Base-by-base conservation (phyloP, 768 basidiomycete genomes). In the Artomyces pyxidatus region DNA sequence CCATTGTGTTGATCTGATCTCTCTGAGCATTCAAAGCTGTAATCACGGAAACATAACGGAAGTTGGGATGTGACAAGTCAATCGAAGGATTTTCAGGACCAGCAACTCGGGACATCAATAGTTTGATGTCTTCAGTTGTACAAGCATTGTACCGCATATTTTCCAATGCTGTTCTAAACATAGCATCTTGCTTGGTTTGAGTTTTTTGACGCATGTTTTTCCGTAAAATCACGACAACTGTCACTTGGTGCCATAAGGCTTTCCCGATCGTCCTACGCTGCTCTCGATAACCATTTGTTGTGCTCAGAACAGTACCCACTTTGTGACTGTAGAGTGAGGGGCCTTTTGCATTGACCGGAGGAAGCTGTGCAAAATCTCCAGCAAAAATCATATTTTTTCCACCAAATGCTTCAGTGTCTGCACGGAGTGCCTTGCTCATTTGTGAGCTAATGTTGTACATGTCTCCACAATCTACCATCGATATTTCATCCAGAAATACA, bases 341-440 rank as follows among this genome's bases (percentile, higher is more conserved):
- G 37, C 49, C 23, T 17, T 25, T 12, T 21, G 30, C 22, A 56
- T 61, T 25, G 66, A 30, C 26, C 9, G 51, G 72, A 4, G 69
- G 69, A 0, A 74, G 51, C 40, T 76, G 72, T 1, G 68, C 71
- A 63, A 74, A 72, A 46, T 74, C 72, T n/a, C 71, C 71, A 12
- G 71, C 70, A 49, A 74, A 63, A n/a, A 74, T 67, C 39, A 74
- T 60, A 47, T 68, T 69, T 22, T 69, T 61, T 0, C 71, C 69
- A 21, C 69, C 69, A 58, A 69, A 72, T 3, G 65, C 53, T 8
- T 41, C 37, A 29, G 58, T 59, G 12, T 28, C 2, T 1, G 50
- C 40, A n/a, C 54, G 51, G 9, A 51, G 25, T 3, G 60, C 56
- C 25, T 49, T 45, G 23, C 56, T 47, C 4, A 69, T 49, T n/a